These are phyloP conservation scores for Pestalotiopsis sp. DNA, from an alignment of 2,329 filamentous ascomycete genomes.

Conservation along the genomic window DNA sequence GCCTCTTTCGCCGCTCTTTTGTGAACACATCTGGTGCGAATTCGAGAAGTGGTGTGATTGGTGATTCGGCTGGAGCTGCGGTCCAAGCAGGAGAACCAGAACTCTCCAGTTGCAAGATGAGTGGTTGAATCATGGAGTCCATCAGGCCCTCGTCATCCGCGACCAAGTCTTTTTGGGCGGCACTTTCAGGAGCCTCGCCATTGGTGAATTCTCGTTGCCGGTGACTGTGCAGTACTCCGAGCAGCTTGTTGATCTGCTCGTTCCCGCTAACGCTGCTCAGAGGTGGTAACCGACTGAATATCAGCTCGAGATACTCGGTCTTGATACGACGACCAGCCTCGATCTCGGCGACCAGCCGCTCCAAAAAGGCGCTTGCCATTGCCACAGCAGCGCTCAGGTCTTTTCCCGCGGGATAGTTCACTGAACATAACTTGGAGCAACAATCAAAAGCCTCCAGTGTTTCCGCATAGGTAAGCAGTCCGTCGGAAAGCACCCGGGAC, in stretches of 20 bases:
- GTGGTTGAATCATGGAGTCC: constrained; percentile 26
- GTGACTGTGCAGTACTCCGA: background rate
- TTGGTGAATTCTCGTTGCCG: background rate
- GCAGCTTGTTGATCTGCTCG: background rate
- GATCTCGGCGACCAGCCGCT: constrained; percentile 23
- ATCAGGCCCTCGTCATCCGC: constrained; percentile 16
- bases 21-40: constrained; percentile 30
- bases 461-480: constrained; percentile 20
- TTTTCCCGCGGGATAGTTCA: constrained; percentile 29
- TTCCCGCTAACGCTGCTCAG: background rate
- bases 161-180: background rate
- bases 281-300: constrained; percentile 25
- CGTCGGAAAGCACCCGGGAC: constrained; percentile 27
- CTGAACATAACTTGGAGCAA: constrained; percentile 28
- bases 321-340: constrained; percentile 17
- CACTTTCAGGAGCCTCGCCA: too few relatives aligned
- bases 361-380: constrained; percentile 24
- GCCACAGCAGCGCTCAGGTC: constrained; percentile 26
- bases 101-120: constrained; percentile 25
- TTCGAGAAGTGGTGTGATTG: constrained; percentile 25
- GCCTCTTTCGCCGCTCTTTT: constrained; percentile 32
- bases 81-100: constrained; percentile 26
- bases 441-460: constrained; percentile 33
- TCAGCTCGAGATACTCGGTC: constrained; percentile 23
- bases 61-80: constrained; percentile 22